phyloP scores from a whole-genome alignment of 805 yeast genomes.

The Grigorovia humatica region DNA sequence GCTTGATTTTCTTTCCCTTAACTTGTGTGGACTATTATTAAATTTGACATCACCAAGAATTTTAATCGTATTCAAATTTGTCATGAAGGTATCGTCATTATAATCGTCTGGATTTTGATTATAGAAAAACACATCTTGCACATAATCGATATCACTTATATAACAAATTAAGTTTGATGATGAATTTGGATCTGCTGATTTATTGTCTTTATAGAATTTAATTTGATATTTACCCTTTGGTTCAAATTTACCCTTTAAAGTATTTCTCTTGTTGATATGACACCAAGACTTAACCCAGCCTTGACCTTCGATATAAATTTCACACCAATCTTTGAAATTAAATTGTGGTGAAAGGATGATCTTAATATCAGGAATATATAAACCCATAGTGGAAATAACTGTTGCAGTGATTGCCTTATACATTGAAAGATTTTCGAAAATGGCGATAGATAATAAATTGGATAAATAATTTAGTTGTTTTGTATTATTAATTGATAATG shows the following conservation, averaged over 20 bases:
- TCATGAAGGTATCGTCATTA: constrained; percentile 4
- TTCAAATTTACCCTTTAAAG: constrained; percentile 1
- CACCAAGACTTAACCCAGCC: constrained; percentile 29
- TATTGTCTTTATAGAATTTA: constrained; percentile 22
- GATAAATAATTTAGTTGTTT: constrained; percentile 1
- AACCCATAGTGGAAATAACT: constrained; percentile 19
- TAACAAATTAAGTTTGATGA: constrained; percentile 21
- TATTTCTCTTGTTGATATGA: constrained; percentile 19
- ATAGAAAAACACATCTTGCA: constrained; percentile 23
- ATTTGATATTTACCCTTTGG: constrained; percentile 21
- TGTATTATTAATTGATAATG: constrained; percentile 1
- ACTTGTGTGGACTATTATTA: not conserved
- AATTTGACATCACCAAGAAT: constrained; percentile 17
- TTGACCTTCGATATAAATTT: constrained; percentile 20
- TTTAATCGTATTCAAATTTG: constrained; percentile 11
- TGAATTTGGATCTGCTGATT: constrained; percentile 14
- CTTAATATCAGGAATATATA: constrained; percentile 22
- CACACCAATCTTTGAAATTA: constrained; percentile 29
- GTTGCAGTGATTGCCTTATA: constrained; percentile 23
- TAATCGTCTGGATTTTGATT: constrained; percentile 6
- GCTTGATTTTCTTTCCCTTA: constrained; percentile 1
- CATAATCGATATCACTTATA: constrained; percentile 20
- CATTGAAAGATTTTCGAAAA: constrained; percentile 20
- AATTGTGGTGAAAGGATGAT: constrained; percentile 19
- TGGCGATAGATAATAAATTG: constrained; percentile 10